These are phyloP conservation scores for Penicillium simplicissimum DNA, from an alignment of 495 filamentous ascomycete species.

Conservation along the genomic window DNA sequence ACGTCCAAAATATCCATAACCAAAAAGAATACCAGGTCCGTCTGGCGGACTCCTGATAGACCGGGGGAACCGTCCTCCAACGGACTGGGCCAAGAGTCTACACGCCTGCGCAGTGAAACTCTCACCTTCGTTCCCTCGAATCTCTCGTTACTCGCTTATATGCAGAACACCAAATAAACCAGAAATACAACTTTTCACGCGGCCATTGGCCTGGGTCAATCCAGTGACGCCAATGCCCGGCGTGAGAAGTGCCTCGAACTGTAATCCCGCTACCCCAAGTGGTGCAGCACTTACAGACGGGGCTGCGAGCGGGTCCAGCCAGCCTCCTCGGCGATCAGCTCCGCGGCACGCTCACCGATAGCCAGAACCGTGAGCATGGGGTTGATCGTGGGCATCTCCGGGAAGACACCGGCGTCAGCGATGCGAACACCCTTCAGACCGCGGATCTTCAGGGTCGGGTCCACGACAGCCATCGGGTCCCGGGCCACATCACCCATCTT, in stretches of 20 bases:
- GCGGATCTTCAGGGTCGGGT: slow-evolving; percentile 54
- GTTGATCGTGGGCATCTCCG: slow-evolving; percentile 66
- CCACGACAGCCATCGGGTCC: slow-evolving; percentile 68
- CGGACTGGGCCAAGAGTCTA: neutral
- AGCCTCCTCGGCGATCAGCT: slow-evolving; percentile 61
- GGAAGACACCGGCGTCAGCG: slow-evolving; percentile 69
- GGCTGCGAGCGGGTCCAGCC: slow-evolving; percentile 59
- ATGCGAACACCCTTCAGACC: slow-evolving; percentile 61
- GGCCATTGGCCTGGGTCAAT: slow-evolving; percentile 1
- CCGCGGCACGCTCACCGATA: slow-evolving; percentile 64
- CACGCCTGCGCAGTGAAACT: neutral
- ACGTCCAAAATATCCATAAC: slow-evolving; percentile 4
- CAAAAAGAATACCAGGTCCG: slow-evolving; percentile 5
- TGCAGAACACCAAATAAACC: slow-evolving; percentile 24
- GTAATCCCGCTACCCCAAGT: neutral
- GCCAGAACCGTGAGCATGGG: slow-evolving; percentile 67
- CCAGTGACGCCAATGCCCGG: neutral
- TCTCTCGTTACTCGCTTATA: slow-evolving; percentile 25
- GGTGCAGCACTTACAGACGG: slow-evolving; percentile 34
- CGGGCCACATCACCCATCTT: slow-evolving; percentile 74
- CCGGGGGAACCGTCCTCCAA: neutral
- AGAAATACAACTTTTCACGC: slow-evolving; percentile 16
- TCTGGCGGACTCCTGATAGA: slow-evolving; percentile 10
- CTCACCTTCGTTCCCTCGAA: neutral
- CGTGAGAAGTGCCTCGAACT: neutral